Evolutionary conservation across 208 protist species (phyloP), one percentile per base, ranked within the genome.

Genomic region (Trypanosoma platydactyli): DNA sequence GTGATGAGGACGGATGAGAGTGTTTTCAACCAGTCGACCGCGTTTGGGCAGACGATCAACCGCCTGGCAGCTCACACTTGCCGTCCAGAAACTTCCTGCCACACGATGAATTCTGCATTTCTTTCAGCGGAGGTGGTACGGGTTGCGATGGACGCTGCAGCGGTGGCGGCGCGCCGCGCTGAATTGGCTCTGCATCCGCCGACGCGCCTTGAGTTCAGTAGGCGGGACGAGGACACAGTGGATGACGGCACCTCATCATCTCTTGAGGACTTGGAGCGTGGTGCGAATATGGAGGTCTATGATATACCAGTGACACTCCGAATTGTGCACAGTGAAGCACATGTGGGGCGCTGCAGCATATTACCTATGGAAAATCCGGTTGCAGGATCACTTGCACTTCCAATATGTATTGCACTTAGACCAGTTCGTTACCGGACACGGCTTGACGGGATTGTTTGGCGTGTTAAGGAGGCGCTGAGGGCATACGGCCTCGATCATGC

Each of bases 381-480:
- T 41, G 41, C 30, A 11, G 71, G 65, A 7, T 6, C 52, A 25
- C 53, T 73, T 27, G 11, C 7, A 41, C 66, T 84, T 3, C 84
- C 80, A 22, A 68, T 85, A 38, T 53, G 71, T 0, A 42, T 92
- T 11, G 67, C 73, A 18, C 73, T 92, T 24, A 78, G 79, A 4
- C 77, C 81, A 0, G 64, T 92, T 25, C 78, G 76, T n/a, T 49
- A 41, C 4, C 80, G 80, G 12, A 92, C 86, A 12, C 80, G 80
- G 12, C 71, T 92, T 30, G 72, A 75, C 0, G 86, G 86, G 5
- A 50, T 92, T 30, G 57, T 92, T 40, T 89, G 86, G 81, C 82
- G 86, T 40, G 68, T 89, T 18, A 79, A 73, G 71, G 29, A 62
- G 40, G 72, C 84, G 1, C 42, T 86, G 15, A 71, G 77, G 59